Evolutionary conservation across 306 rosid genomes (phyloP).

Genomic region (Carpinus viminea): DNA sequence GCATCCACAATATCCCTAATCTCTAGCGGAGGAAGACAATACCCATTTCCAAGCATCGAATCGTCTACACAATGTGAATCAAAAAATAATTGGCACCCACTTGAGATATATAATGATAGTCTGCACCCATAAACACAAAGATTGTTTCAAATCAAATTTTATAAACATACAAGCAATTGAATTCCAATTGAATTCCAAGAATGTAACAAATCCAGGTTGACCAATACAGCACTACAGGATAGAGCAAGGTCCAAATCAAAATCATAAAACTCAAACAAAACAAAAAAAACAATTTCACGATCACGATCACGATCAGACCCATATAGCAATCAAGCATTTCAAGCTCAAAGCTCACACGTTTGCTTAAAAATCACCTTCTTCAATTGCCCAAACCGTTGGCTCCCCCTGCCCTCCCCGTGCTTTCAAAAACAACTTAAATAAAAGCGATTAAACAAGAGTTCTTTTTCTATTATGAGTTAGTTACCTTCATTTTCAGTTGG

Average conservation of each 20-base stretch:
- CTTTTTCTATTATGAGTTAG: not conserved
- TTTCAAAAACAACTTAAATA: not conserved
- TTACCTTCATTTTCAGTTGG: slow-evolving; percentile 63
- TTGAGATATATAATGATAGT: slow-evolving; percentile 4
- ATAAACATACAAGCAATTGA: not conserved
- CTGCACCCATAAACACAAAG: not conserved
- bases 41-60: slow-evolving; percentile 45
- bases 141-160: not conserved
- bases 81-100: slow-evolving; percentile 24
- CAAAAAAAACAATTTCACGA: not conserved
- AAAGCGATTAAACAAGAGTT: not conserved
- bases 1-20: slow-evolving; percentile 90
- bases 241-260: not conserved
- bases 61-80: slow-evolving; percentile 44
- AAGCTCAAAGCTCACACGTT: not conserved
- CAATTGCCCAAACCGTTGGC: not conserved
- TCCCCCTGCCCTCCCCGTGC: not conserved
- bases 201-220: not conserved
- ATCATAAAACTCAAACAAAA: not conserved
- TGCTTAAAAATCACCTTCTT: not conserved
- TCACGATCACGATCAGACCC: not conserved
- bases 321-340: not conserved
- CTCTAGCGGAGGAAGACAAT: slow-evolving; percentile 80
- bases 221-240: not conserved
- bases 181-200: not conserved